These are phyloP conservation scores for Dactylellina leptospora DNA, from an alignment of 2,329 filamentous ascomycete genomes.

Conservation along the genomic window DNA sequence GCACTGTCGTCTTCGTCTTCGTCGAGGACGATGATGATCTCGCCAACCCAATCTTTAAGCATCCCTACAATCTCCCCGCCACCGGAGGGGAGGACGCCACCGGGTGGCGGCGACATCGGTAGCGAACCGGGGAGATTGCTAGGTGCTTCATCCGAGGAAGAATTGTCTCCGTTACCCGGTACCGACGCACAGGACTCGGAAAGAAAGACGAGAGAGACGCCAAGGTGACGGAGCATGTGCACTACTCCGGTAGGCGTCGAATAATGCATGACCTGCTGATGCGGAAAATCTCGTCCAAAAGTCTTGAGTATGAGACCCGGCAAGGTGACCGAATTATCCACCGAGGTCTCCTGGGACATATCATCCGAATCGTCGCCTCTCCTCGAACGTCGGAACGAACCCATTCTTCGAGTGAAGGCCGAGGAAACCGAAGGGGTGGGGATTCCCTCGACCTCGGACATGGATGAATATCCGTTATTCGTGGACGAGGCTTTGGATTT, in stretches of 20 bases:
- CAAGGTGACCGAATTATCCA: slow-evolving; percentile 40
- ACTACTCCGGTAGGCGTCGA: slow-evolving; percentile 45
- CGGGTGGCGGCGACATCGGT: slow-evolving; percentile 40
- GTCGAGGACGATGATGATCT: slow-evolving; percentile 42
- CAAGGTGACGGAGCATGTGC: slow-evolving; percentile 43
- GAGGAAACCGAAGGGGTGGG: slow-evolving; percentile 40
- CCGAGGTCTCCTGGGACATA: slow-evolving; percentile 39
- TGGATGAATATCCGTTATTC: slow-evolving; percentile 36
- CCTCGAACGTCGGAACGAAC: slow-evolving; percentile 32
- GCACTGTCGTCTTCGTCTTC: slow-evolving; percentile 50
- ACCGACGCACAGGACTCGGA: slow-evolving; percentile 49
- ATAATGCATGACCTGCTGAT: slow-evolving; percentile 49
- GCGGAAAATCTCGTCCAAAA: slow-evolving; percentile 45
- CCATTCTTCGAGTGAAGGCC: slow-evolving; percentile 28
- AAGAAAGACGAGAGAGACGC: slow-evolving; percentile 44
- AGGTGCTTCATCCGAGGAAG: slow-evolving; percentile 35
- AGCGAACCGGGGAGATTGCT: slow-evolving; percentile 23
- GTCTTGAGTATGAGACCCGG: slow-evolving; percentile 43
- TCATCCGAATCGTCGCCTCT: slow-evolving; percentile 24
- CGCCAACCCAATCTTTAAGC: slow-evolving; percentile 43
- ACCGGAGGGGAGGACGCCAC: slow-evolving; percentile 6
- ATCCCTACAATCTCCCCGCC: slow-evolving; percentile 43
- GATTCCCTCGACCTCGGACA: slow-evolving; percentile 36
- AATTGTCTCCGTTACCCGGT: slow-evolving; percentile 19
- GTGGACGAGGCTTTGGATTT: slow-evolving; percentile 33